Percentiles rank a stretch among this genome's conserved stretches.
phyloP scores from a whole-genome alignment of 441 rosid species.

The Isatis lusitanica region DNA sequence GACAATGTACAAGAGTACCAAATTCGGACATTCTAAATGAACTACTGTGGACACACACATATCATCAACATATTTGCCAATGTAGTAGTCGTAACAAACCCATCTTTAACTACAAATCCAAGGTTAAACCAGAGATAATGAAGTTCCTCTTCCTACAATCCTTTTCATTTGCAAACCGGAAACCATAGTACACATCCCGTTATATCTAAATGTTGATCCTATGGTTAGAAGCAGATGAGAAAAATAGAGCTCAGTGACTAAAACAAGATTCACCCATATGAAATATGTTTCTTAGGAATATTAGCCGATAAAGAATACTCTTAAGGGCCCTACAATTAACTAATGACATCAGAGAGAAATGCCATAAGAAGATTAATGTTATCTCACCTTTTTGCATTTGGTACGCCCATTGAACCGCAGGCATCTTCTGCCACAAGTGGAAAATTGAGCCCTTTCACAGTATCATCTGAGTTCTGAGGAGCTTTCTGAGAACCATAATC shows the following conservation, averaged over 20 bases:
- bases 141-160: neutral
- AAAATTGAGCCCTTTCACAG: conserved; percentile 41
- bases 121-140: conserved; percentile 4
- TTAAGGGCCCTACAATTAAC: neutral
- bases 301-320: conserved; percentile 3
- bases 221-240: conserved; percentile 6
- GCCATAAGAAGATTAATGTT: conserved; percentile 4
- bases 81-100: neutral
- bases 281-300: neutral
- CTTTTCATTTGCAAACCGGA: neutral
- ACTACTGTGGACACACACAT: conserved; percentile 1
- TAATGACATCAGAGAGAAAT: neutral
- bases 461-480: conserved; percentile 44
- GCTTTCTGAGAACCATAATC: conserved; percentile 50
- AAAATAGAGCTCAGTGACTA: neutral
- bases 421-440: conserved; percentile 37
- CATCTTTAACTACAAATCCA: conserved; percentile 1
- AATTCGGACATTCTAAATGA: neutral
- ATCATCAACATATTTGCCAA: conserved; percentile 7
- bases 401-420: conserved; percentile 35
- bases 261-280: conserved; percentile 2
- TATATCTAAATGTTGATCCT: neutral
- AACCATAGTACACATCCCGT: neutral
- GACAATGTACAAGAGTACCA: neutral
- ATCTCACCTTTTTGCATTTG: conserved; percentile 55